These are phyloP conservation scores for Ganoderma lingzhi DNA, from an alignment of 1,284 basidiomycete genomes.

Conservation along the genomic window DNA sequence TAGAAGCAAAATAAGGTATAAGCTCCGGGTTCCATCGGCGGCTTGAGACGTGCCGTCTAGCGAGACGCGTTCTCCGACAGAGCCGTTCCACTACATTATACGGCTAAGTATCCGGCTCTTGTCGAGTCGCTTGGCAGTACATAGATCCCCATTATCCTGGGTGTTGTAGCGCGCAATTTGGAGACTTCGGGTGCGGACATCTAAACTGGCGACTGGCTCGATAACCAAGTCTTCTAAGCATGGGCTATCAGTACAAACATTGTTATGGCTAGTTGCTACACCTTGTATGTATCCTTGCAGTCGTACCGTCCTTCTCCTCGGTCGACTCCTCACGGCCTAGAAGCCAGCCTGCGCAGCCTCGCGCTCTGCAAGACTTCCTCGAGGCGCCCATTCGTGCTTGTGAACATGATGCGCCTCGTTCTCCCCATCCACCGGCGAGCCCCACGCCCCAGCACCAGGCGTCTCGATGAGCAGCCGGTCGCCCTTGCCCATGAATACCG, in stretches of 20 bases:
- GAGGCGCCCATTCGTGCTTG: constrained; percentile 68
- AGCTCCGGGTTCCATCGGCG: constrained; percentile 3
- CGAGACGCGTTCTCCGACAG: constrained; percentile 6
- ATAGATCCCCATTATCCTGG: background rate
- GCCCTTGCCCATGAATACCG: constrained; percentile 86
- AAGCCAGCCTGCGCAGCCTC: constrained; percentile 76
- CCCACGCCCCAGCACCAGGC: constrained; percentile 95
- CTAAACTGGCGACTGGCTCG: no score
- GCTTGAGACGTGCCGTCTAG: background rate
- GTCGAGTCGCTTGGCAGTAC: background rate
- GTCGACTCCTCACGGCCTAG: constrained; percentile 19
- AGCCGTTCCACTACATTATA: constrained; percentile 20
- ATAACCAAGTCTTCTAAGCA: background rate
- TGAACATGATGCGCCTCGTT: constrained; percentile 38
- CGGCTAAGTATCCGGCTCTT: background rate
- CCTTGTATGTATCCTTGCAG: background rate
- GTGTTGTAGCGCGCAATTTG: background rate
- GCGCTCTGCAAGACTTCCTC: constrained; percentile 79
- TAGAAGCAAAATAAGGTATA: background rate
- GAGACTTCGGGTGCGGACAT: no score
- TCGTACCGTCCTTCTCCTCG: background rate
- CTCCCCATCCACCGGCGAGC: constrained; percentile 51
- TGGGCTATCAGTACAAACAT: constrained; percentile 12
- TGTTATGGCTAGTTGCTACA: constrained; percentile 14
- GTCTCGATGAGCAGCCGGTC: constrained; percentile 88